phyloP scores from a whole-genome alignment of 2,329 filamentous ascomycete genomes.

The Penicillium fuscoglaucum region DNA sequence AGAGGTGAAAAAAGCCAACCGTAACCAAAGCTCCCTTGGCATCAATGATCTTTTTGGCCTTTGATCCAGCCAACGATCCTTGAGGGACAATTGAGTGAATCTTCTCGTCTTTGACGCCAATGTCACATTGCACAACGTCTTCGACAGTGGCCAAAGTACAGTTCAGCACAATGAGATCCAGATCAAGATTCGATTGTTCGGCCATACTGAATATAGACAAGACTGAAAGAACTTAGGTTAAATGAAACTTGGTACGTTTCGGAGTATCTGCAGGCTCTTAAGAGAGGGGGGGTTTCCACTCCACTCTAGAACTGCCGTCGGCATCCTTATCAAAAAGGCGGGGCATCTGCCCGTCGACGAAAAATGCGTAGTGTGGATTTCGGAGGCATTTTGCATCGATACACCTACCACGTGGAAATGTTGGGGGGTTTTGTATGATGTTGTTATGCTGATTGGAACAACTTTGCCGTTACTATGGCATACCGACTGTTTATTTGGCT shows the following conservation, averaged over 20 bases:
- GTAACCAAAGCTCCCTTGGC: conserved; percentile 8
- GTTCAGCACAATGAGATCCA: background rate
- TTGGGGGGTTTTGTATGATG: no score
- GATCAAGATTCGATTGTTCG: background rate
- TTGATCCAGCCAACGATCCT: conserved; percentile 4
- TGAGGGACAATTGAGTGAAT: conserved; percentile 5
- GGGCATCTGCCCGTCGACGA: background rate
- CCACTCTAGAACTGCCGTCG: background rate
- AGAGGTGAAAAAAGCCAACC: background rate
- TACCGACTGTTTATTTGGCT: no score
- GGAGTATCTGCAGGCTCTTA: background rate
- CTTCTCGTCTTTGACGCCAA: conserved; percentile 16
- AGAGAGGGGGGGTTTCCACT: background rate
- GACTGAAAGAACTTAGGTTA: no score
- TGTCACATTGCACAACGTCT: conserved; percentile 6
- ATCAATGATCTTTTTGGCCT: conserved; percentile 4
- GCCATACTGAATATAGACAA: background rate
- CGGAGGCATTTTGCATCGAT: no score
- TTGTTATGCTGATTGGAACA: no score
- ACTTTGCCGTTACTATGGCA: no score
- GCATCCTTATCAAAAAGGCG: background rate
- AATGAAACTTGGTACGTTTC: background rate
- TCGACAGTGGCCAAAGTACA: background rate
- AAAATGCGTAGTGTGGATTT: background rate
- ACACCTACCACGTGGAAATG: no score